phyloP scores from a whole-genome alignment of 768 basidiomycete genomes.

The Termitomyces eurrhizus region DNA sequence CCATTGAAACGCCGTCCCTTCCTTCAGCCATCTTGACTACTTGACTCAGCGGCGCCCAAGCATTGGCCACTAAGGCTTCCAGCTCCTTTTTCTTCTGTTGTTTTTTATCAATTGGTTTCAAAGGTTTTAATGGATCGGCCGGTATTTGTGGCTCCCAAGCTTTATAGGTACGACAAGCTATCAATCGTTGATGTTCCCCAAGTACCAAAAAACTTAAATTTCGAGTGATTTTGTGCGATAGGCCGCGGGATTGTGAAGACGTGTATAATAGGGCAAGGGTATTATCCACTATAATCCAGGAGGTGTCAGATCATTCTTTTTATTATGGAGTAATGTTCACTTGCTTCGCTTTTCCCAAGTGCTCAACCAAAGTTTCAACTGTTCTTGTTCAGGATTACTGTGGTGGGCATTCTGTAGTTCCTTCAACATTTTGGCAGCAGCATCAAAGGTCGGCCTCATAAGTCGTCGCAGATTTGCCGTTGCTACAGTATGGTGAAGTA shows the following conservation, averaged over 20 bases:
- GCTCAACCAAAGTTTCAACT: slow-evolving; percentile 38
- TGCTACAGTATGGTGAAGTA: slow-evolving; percentile 46
- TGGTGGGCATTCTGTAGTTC: slow-evolving; percentile 31
- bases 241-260: slow-evolving; percentile 59
- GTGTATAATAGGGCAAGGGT: slow-evolving; percentile 59
- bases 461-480: slow-evolving; percentile 42
- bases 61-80: slow-evolving; percentile 30
- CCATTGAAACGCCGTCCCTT: slow-evolving; percentile 44
- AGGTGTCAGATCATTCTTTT: slow-evolving; percentile 1
- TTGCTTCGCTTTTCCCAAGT: slow-evolving; percentile 57
- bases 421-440: slow-evolving; percentile 39
- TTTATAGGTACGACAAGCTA: slow-evolving; percentile 10
- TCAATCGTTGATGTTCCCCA: slow-evolving; percentile 28
- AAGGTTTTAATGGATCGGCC: slow-evolving; percentile 10
- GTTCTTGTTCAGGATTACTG: slow-evolving; percentile 23
- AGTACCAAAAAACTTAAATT: slow-evolving; percentile 45
- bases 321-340: slow-evolving; percentile 15
- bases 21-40: slow-evolving; percentile 59
- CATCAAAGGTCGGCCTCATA: slow-evolving; percentile 54
- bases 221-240: slow-evolving; percentile 54
- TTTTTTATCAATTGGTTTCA: slow-evolving; percentile 6
- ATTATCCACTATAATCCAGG: slow-evolving; percentile 52
- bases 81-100: slow-evolving; percentile 15
- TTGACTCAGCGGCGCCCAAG: slow-evolving; percentile 48
- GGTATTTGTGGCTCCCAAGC: slow-evolving; percentile 38